Conservation (phyloP, 345 rosid genomes). For the Arabidopsis thaliana region TAIR10.1 NC_003075.7:16581001-16581500, state of each 20-base stretch:
- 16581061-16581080: conserved; percentile 10
- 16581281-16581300: not conserved
- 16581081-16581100: conserved; percentile 1
- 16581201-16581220: conserved; percentile 29
- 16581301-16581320: not conserved
- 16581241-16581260: not conserved
- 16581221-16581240: conserved; percentile 29
- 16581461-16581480: too few species aligned
- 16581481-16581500: not conserved
- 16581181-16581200: conserved; percentile 16
- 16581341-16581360: not conserved
- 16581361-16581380: not conserved
- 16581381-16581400: not conserved
- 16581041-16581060: conserved; percentile 22
- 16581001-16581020: conserved; percentile 40
- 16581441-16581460: not conserved
- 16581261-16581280: conserved; percentile 7
- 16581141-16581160: not conserved
- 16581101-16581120: not conserved
- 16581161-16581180: not conserved
- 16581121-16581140: not conserved
- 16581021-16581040: conserved; percentile 28
- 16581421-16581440: too few species aligned
- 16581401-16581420: too few species aligned
- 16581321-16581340: not conserved